Evolutionary conservation across 2,329 filamentous ascomycete species (phyloP).

Genomic region (Nothopassalora personata): DNA sequence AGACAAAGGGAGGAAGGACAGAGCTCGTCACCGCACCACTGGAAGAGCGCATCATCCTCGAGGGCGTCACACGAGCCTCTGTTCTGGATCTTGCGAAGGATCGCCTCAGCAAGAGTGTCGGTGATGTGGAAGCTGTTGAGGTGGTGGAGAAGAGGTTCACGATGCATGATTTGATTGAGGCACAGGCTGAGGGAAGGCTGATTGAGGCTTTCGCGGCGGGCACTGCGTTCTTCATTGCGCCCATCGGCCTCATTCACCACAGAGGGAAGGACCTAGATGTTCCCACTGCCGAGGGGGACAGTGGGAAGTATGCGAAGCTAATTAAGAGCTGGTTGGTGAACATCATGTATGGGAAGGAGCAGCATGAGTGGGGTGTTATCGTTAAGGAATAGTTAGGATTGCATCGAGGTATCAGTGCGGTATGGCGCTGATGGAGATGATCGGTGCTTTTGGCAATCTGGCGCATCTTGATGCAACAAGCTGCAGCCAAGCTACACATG

Average conservation of each 20-base stretch:
- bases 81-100: constrained; percentile 67
- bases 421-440: background rate
- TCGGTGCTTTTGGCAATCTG: background rate
- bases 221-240: constrained; percentile 60
- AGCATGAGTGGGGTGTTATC: constrained; percentile 45
- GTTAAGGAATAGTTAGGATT: constrained; percentile 34
- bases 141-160: constrained; percentile 78
- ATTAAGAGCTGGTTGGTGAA: constrained; percentile 45
- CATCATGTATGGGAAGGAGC: constrained; percentile 47
- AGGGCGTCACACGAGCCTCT: constrained; percentile 80
- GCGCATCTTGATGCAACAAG: background rate
- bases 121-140: constrained; percentile 47
- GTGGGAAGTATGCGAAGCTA: constrained; percentile 38
- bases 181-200: constrained; percentile 67
- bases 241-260: constrained; percentile 43
- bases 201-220: constrained; percentile 83
- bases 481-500: no score
- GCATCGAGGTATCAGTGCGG: background rate
- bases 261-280: constrained; percentile 40
- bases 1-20: constrained; percentile 51
- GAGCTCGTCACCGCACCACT: constrained; percentile 80
- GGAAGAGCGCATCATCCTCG: constrained; percentile 72
- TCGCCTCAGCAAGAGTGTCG: constrained; percentile 44
- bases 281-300: constrained; percentile 38
- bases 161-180: constrained; percentile 70